Conservation (phyloP, 2,329 filamentous ascomycete species). For the Ophiostoma sp. region DNA sequence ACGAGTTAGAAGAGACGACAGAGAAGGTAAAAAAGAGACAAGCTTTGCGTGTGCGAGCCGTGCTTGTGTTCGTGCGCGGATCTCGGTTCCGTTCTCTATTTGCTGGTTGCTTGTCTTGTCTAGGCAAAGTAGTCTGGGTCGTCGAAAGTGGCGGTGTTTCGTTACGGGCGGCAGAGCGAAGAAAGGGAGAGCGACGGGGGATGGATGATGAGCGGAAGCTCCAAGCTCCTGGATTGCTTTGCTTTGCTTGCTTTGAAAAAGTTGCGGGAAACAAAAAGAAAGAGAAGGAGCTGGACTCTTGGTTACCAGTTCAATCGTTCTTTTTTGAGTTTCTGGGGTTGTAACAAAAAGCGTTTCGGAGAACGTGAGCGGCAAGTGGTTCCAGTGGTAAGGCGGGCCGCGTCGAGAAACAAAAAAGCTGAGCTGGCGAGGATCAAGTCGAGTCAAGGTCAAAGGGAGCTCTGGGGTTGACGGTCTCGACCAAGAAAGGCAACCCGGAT, state of each 20-base stretch:
- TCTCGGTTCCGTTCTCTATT: constrained; percentile 18
- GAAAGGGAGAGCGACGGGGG: constrained; percentile 23
- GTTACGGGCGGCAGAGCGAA: constrained; percentile 29
- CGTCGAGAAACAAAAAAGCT: not conserved
- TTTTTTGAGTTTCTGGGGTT: constrained; percentile 33
- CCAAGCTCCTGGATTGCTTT: constrained; percentile 37
- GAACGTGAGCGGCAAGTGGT: constrained; percentile 33
- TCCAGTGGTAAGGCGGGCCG: constrained; percentile 21
- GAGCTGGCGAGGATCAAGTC: not conserved
- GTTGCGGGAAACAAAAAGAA: not conserved
- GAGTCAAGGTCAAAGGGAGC: constrained; percentile 4
- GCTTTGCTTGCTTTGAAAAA: not conserved
- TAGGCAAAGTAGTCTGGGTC: constrained; percentile 4
- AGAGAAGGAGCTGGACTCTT: too few relatives aligned
- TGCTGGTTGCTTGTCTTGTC: not conserved
- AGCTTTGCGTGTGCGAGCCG: not conserved
- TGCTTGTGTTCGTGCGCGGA: constrained; percentile 17
- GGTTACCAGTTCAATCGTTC: not conserved
- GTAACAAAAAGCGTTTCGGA: constrained; percentile 50
- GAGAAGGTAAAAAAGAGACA: not conserved
- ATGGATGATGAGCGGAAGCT: constrained; percentile 35
- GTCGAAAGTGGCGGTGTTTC: constrained; percentile 21
- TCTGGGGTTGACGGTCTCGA: not conserved
- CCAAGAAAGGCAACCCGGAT: not conserved
- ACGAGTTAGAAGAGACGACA: not conserved